Base-by-base conservation (phyloP, 2,329 filamentous ascomycete genomes). In the Blastomyces parvus region DNA sequence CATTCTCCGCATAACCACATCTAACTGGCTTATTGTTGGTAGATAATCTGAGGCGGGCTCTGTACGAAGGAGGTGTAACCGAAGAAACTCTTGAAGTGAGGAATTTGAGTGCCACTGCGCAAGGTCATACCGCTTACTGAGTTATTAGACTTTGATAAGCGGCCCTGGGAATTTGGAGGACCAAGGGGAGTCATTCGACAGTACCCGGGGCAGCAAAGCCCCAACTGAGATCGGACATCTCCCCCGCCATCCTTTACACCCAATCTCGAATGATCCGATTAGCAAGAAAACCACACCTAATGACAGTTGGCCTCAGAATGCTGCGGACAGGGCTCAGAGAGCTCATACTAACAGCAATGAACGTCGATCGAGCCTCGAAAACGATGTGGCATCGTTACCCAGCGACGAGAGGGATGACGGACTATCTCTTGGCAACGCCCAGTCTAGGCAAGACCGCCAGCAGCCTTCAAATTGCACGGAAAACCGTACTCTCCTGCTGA, bases 401-500 rank as follows among this genome's bases (percentile, higher is more conserved):
- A 67, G 67, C 56, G 68, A 72, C 38, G 71, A 68, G 22, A 72
- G 70, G 62, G 64, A 67, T 56, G 71, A 71, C 17, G 59, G 59
- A 6, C 57, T 55, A 25, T 53, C 59, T 46, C 46, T 60, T 38
- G 38, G 62, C 22, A 67, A 69, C 13, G 65, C 65, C 44, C 66
- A 63, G 42, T 67, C 69, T 25, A 63, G 64, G 40, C 68, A 64
- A 42, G 66, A 66, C 52, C 66, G 65, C 33, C 57, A 46, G 42
- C 68, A 64, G 9, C 66, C 63, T 27, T 59, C 64, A 22, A 63
- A 61, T 2, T 65, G 64, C 17, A 46, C 63, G 22, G 68, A 68
- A 8, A 71, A 70, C 48, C 72, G 72, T 8, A 75, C 73, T 4
- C 61, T 95, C 27, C 76, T 84, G 27, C 77, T 93, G 59, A 76